Evolutionary conservation across 2,329 filamentous ascomycete species (phyloP).

Genomic region (Seiridium unicorne): DNA sequence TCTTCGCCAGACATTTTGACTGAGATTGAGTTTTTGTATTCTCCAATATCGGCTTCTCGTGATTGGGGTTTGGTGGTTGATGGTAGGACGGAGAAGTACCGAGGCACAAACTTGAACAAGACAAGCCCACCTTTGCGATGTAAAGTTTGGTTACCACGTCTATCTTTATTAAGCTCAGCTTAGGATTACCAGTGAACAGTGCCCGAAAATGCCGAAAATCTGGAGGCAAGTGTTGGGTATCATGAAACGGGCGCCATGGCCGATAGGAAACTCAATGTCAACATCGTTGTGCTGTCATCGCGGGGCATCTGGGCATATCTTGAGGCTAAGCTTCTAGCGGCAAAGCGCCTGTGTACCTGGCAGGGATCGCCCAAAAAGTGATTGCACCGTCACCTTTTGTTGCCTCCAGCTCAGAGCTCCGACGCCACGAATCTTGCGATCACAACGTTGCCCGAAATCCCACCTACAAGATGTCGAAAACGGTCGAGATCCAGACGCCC

Average conservation of each 20-base stretch:
- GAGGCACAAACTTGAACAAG: neutral
- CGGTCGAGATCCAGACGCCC: conserved; percentile 48
- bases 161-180: neutral
- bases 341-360: conserved; percentile 5
- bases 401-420: neutral
- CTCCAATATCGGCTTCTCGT: neutral
- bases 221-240: too few species aligned
- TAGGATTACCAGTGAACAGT: neutral
- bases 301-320: neutral
- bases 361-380: conserved; percentile 7
- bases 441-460: conserved; percentile 4
- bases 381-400: conserved; percentile 4
- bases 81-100: neutral
- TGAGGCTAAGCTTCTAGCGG: neutral
- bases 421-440: neutral
- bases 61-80: neutral
- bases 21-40: conserved; percentile 1
- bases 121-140: neutral
- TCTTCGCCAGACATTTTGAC: conserved; percentile 3
- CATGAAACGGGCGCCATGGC: too few species aligned
- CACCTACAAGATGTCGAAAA: conserved; percentile 39
- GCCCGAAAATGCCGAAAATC: neutral
- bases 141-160: too few species aligned
- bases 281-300: neutral
- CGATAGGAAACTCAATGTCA: neutral